These are phyloP conservation scores for Detonula confervacea DNA, from an alignment of 352 stramenopile species.

Conservation along the genomic window DNA sequence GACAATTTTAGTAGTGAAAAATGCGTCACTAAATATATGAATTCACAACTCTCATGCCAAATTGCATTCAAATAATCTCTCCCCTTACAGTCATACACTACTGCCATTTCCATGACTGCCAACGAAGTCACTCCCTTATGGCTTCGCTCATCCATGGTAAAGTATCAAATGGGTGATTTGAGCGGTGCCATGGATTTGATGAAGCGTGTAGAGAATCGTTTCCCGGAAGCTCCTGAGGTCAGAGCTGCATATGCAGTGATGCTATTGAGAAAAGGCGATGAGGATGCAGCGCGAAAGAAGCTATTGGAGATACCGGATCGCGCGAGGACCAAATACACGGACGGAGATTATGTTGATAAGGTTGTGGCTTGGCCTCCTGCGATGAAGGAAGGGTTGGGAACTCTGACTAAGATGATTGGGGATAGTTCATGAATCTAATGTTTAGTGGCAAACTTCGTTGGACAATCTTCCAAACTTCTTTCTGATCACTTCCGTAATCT, in stretches of 20 bases:
- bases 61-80: too few species aligned
- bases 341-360: constrained; percentile 67
- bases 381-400: constrained; percentile 62
- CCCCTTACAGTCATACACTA: constrained; percentile 52
- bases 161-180: constrained; percentile 75
- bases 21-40: too few species aligned
- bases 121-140: constrained; percentile 84
- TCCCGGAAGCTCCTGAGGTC: constrained; percentile 76
- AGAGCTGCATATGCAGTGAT: constrained; percentile 71
- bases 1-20: too few species aligned
- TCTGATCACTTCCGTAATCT: constrained; percentile 36
- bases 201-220: constrained; percentile 81
- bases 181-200: constrained; percentile 74
- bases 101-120: constrained; percentile 82
- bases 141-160: constrained; percentile 77
- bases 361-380: constrained; percentile 75
- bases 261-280: constrained; percentile 67
- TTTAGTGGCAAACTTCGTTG: not conserved
- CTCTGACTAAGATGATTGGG: constrained; percentile 63
- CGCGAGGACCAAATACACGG: constrained; percentile 65
- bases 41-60: too few species aligned
- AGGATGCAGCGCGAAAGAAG: constrained; percentile 75
- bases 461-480: not conserved
- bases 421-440: constrained; percentile 31
- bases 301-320: constrained; percentile 83